Evolutionary conservation across 805 yeast species (phyloP).

Genomic region (Candida argentea): DNA sequence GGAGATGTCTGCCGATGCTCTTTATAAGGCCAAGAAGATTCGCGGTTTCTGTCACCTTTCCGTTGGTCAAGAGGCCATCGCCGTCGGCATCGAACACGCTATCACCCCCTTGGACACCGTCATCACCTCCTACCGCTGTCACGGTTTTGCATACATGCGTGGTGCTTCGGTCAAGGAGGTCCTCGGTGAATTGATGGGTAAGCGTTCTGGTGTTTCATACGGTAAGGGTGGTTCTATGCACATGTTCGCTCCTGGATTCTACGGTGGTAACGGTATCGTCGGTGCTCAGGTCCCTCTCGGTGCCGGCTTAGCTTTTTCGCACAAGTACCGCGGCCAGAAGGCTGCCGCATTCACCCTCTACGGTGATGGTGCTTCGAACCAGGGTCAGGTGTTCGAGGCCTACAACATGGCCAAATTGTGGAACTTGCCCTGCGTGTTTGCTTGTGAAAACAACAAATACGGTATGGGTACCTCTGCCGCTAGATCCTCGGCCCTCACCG

Average conservation of each 20-base stretch:
- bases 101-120: conserved; percentile 76
- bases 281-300: conserved; percentile 99
- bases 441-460: conserved; percentile 98
- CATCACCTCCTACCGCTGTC: conserved; percentile 97
- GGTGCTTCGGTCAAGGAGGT: conserved; percentile 88
- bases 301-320: conserved; percentile 97
- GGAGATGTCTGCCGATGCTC: conserved; percentile 98
- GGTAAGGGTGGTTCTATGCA: conserved; percentile 99
- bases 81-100: conserved; percentile 97
- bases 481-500: conserved; percentile 93
- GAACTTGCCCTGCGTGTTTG: conserved; percentile 90
- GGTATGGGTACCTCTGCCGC: conserved; percentile 99
- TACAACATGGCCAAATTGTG: conserved; percentile 99
- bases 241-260: conserved; percentile 91
- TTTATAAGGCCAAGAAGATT: conserved; percentile 96
- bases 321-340: conserved; percentile 75
- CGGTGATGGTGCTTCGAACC: conserved; percentile 99
- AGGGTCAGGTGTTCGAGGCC: conserved; percentile 97
- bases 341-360: conserved; percentile 81
- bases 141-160: conserved; percentile 95
- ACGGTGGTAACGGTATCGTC: conserved; percentile 99
- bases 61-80: conserved; percentile 97
- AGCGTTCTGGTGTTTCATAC: conserved; percentile 85
- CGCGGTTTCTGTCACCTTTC: conserved; percentile 99
- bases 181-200: conserved; percentile 94